These are phyloP conservation scores for Acacia concinna DNA, from an alignment of 331 rosid species.

Conservation along the genomic window DNA sequence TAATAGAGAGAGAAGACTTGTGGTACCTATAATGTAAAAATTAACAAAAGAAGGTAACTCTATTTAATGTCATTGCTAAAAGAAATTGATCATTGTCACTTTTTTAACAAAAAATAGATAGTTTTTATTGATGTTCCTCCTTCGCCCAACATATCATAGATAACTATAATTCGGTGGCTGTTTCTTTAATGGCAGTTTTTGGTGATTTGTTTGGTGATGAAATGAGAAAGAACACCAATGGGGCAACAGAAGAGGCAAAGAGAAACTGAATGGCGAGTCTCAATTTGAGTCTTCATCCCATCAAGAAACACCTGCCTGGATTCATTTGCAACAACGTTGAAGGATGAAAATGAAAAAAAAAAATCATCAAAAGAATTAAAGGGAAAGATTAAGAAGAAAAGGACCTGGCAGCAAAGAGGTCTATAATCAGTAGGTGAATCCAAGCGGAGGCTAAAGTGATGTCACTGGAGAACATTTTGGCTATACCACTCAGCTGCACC, in stretches of 20 bases:
- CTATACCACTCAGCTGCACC: slow-evolving; percentile 71
- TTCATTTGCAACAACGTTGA: background rate
- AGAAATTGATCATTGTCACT: too few species aligned
- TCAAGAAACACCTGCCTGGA: slow-evolving; percentile 80
- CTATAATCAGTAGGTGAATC: slow-evolving; percentile 82
- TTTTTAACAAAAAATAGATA: too few species aligned
- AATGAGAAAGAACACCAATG: slow-evolving; percentile 73
- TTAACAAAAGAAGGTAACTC: too few species aligned
- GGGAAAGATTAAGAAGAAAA: background rate
- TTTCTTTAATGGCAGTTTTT: slow-evolving; percentile 17
- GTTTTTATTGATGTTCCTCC: too few species aligned
- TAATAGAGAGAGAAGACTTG: too few species aligned
- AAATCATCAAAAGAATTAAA: background rate
- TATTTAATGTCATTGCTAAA: too few species aligned
- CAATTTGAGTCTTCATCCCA: slow-evolving; percentile 68
- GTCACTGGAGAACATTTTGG: slow-evolving; percentile 80
- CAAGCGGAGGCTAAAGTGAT: slow-evolving; percentile 91
- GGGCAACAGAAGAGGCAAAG: slow-evolving; percentile 85
- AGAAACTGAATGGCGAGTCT: slow-evolving; percentile 85
- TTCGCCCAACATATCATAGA: too few species aligned
- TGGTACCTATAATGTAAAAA: too few species aligned
- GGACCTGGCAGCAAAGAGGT: slow-evolving; percentile 93
- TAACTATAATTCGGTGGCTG: slow-evolving; percentile 1
- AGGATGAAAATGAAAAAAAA: background rate
- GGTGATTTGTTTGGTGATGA: slow-evolving; percentile 64